These are phyloP conservation scores for Kodamaea sp. DNA, from an alignment of 1,139 yeast genomes.

Conservation along the genomic window DNA sequence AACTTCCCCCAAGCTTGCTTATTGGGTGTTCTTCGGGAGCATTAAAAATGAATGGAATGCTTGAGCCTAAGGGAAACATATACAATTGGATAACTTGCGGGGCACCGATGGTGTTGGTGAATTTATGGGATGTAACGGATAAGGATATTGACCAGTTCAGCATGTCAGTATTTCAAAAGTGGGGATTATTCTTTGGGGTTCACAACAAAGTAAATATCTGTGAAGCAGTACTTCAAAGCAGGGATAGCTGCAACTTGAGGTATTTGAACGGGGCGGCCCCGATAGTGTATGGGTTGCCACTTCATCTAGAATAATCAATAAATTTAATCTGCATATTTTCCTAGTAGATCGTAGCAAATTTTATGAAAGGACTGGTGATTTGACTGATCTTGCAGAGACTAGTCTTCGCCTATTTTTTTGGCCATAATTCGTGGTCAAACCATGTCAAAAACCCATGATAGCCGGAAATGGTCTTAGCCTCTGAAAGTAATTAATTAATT, in stretches of 20 bases:
- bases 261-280: slow-evolving; percentile 84
- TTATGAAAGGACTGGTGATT: too few species aligned
- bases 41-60: slow-evolving; percentile 55
- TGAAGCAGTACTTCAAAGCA: slow-evolving; percentile 53
- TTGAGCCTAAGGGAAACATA: slow-evolving; percentile 78
- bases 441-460: too few species aligned
- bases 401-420: too few species aligned
- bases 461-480: too few species aligned
- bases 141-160: slow-evolving; percentile 88
- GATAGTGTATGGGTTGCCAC: slow-evolving; percentile 74
- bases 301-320: too few species aligned
- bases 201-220: slow-evolving; percentile 30
- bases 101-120: slow-evolving; percentile 79
- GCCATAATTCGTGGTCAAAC: too few species aligned
- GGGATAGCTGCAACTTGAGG: slow-evolving; percentile 63
- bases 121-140: slow-evolving; percentile 96
- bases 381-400: too few species aligned
- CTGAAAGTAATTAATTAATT: too few species aligned
- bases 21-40: slow-evolving; percentile 92
- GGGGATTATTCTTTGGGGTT: slow-evolving; percentile 51
- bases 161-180: slow-evolving; percentile 52
- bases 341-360: too few species aligned
- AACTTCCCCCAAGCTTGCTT: slow-evolving; percentile 70
- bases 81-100: slow-evolving; percentile 78
- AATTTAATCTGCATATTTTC: too few species aligned